A percentile compares a stretch with the other conserved stretches of the same genome.
Evolutionary conservation across 495 filamentous ascomycete species (phyloP).

Genomic region (Evernia prunastri): DNA sequence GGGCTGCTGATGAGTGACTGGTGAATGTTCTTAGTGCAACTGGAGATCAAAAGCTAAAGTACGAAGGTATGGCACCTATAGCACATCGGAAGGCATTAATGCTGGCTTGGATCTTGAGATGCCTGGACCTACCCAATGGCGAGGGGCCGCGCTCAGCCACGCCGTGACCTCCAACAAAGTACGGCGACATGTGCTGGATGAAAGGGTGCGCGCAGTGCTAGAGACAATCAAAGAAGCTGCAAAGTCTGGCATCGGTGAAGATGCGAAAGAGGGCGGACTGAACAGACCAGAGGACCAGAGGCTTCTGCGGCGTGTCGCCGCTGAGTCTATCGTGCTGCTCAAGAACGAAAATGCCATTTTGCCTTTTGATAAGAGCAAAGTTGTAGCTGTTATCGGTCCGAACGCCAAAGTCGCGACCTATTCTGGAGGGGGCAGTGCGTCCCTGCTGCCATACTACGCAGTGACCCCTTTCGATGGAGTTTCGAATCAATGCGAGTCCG

Average conservation of each 20-base stretch:
- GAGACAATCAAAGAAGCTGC: conserved; percentile 58
- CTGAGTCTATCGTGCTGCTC: conserved; percentile 68
- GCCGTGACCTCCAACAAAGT: conserved; percentile 56
- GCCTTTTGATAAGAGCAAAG: conserved; percentile 56
- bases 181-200: conserved; percentile 43
- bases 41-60: not conserved
- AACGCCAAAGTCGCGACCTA: conserved; percentile 72
- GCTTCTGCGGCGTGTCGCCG: conserved; percentile 59
- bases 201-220: conserved; percentile 56
- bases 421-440: conserved; percentile 76
- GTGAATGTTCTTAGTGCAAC: conserved; percentile 19
- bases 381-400: conserved; percentile 72
- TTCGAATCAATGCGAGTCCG: conserved; percentile 44
- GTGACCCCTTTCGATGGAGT: conserved; percentile 64
- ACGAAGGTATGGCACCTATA: conserved; percentile 55
- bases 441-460: conserved; percentile 72
- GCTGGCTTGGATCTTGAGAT: conserved; percentile 72
- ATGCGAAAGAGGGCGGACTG: conserved; percentile 52
- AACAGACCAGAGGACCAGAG: conserved; percentile 58
- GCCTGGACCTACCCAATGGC: conserved; percentile 62
- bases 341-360: conserved; percentile 65
- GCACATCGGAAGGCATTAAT: conserved; percentile 56
- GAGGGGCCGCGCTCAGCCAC: conserved; percentile 54
- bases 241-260: conserved; percentile 49
- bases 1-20: conserved; percentile 37